These are phyloP conservation scores for Exophiala sp. DNA, from an alignment of 2,329 filamentous ascomycete genomes.

Conservation along the genomic window DNA sequence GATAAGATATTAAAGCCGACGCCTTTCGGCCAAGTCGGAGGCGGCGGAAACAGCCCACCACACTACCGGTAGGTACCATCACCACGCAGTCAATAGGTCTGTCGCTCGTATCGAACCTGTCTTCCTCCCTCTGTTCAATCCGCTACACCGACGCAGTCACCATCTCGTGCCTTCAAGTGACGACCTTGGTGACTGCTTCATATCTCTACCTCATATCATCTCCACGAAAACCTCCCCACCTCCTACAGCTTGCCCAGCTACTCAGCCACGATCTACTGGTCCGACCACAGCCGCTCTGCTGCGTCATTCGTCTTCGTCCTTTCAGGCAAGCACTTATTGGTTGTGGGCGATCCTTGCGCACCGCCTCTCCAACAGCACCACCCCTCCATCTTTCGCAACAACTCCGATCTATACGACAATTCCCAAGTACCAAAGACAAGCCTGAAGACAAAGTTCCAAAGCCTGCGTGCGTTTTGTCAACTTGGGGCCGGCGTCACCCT, in stretches of 20 bases:
- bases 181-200: no score
- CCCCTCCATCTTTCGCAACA: slow-evolving; percentile 2
- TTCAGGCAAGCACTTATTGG: neutral
- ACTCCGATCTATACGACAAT: neutral
- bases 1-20: slow-evolving; percentile 2
- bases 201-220: neutral
- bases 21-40: neutral
- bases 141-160: neutral
- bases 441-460: neutral
- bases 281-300: no score
- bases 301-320: no score
- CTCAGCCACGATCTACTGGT: no score
- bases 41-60: neutral
- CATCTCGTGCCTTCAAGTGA: neutral
- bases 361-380: neutral
- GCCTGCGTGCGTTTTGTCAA: neutral
- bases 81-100: neutral
- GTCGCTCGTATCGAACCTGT: no score
- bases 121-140: no score
- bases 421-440: neutral
- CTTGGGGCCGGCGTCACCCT: neutral
- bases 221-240: no score
- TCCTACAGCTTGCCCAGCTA: no score
- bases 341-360: neutral
- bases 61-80: neutral